A percentile compares a stretch with the other conserved stretches of the same genome.
These are phyloP conservation scores for Austroboletus festivus DNA, from an alignment of 768 basidiomycete genomes.

Conservation along the genomic window DNA sequence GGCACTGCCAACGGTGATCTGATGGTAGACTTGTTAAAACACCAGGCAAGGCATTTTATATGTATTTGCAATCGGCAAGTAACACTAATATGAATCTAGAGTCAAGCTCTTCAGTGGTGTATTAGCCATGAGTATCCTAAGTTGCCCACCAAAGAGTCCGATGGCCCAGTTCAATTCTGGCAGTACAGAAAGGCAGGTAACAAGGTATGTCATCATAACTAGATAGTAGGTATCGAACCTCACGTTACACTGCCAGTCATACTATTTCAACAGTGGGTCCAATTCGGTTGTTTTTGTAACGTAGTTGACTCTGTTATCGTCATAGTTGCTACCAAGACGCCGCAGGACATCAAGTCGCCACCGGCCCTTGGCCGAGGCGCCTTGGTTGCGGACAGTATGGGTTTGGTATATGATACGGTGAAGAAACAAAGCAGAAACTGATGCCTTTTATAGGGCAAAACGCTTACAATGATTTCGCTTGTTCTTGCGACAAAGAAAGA, in stretches of 20 bases:
- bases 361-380: conserved; percentile 82
- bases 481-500: conserved; percentile 76
- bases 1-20: conserved; percentile 63
- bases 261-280: conserved; percentile 65
- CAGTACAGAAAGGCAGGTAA: conserved; percentile 53
- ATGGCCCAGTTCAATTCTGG: conserved; percentile 90
- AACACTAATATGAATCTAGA: conserved; percentile 38
- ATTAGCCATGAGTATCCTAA: conserved; percentile 75
- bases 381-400: conserved; percentile 90
- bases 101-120: conserved; percentile 85
- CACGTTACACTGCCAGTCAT: conserved; percentile 35
- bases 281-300: background rate
- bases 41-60: conserved; percentile 53
- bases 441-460: conserved; percentile 67
- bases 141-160: conserved; percentile 61
- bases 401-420: conserved; percentile 37
- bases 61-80: background rate
- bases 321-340: conserved; percentile 77
- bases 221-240: background rate
- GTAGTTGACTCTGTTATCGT: background rate
- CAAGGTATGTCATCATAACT: conserved; percentile 43
- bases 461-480: conserved; percentile 82
- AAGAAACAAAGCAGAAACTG: background rate
- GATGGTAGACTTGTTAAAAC: conserved; percentile 70
- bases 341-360: conserved; percentile 48